Conservation (phyloP, 139 green algal species). For the Closterium sp. region DNA sequence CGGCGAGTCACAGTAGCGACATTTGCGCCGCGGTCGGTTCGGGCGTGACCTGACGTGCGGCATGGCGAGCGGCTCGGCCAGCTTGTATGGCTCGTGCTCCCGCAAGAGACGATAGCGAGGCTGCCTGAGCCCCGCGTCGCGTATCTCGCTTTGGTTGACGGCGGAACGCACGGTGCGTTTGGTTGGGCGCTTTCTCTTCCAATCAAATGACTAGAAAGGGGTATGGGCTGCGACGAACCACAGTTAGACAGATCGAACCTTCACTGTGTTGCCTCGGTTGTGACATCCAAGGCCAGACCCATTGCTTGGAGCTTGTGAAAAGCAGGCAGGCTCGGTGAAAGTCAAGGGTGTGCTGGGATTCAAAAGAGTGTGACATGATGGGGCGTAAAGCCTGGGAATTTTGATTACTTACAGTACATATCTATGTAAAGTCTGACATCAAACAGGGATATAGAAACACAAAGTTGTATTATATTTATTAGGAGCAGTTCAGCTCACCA, state of each 20-base stretch:
- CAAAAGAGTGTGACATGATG: not conserved
- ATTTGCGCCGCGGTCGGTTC: not conserved
- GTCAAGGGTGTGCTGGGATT: not conserved
- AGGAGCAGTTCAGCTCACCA: not conserved
- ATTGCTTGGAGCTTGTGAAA: not conserved
- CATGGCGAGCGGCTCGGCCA: not conserved
- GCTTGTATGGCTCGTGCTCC: not conserved
- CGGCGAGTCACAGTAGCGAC: not conserved
- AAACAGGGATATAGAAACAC: too few relatives aligned
- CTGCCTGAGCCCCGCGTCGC: not conserved
- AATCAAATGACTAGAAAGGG: not conserved
- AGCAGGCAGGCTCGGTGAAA: not conserved
- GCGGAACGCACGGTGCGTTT: not conserved
- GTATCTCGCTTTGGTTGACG: not conserved
- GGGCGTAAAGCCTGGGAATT: not conserved
- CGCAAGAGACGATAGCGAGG: not conserved
- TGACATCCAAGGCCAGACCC: not conserved
- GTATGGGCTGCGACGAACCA: not conserved
- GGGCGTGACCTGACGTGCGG: not conserved
- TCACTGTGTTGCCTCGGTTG: not conserved
- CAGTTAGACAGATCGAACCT: not conserved
- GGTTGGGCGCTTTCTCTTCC: not conserved
- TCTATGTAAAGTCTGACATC: too few relatives aligned
- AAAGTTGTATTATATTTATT: too few relatives aligned
- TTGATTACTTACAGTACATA: too few relatives aligned